Base-by-base conservation (phyloP, 495 filamentous ascomycete species). In the Penicillium diatomitis region DNA sequence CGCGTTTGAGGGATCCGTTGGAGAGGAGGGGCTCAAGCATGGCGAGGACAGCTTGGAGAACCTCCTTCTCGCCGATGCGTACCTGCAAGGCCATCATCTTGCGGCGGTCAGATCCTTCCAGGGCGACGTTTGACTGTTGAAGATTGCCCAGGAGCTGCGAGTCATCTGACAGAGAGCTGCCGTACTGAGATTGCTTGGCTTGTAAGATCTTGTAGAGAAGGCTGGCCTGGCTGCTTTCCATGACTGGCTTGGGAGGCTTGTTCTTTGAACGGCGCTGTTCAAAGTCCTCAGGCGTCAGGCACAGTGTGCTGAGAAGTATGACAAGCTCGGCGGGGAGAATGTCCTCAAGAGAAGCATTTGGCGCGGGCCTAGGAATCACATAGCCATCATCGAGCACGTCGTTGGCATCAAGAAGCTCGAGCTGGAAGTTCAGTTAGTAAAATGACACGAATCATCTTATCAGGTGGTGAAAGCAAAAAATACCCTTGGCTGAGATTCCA, bases 51-150 rank as follows among this genome's bases (percentile, higher is more conserved):
- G 58, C 69, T 69, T 69, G 73, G 61, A 62, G 81, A n/a, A 95
- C 70, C 47, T 76, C 69, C 60, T 94, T 95, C 66, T 96, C 90
- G 6, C 90, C 90, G 34, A 82, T 65, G 41, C 90, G 79, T 34
- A 95, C 86, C 51, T 85, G 70, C 3, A 88, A 56, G 0, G 90
- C 89, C 83, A 88, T 89, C 38, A 62, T 74, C 36, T 55, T 68
- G 43, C 84, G 68, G 4, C 66, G 62, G 9, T 52, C 11, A 5
- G 57, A 60, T 34, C 39, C 58, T 12, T 66, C 61, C 35, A 63
- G 46, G 6, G 57, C 41, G 30, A 59, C 48, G 32, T 57, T 47
- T 4, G 52, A 37, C 2, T 61, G 55, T 33, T 47, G 44, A 33
- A 72, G 47, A 30, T 58, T 54, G 9, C 53, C 44, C 30, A 90